Evolutionary conservation across 345 rosid species (phyloP), one percentile per base, ranked within the genome.

Genomic region (Punica granatum): DNA sequence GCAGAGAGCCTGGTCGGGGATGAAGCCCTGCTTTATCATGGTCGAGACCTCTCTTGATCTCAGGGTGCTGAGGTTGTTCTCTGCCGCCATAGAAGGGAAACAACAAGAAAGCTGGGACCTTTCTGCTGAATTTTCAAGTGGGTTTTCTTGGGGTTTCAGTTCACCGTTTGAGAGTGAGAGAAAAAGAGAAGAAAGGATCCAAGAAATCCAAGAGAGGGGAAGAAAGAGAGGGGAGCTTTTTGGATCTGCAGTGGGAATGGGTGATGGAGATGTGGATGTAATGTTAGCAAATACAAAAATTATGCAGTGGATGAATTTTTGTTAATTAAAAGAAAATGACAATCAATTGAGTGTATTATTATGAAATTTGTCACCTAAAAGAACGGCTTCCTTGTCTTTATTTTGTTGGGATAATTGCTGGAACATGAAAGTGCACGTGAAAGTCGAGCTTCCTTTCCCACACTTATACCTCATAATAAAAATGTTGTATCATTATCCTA

Each of bases 11-110:
- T 72, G 75, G 59, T 67, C 58, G 43, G 75, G 75, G 65, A 72
- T 65, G 70, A 72, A 72, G 26, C 75, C 75, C 49, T 72, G 70
- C 66, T 54, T 66, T 44, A 72, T 66, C 75, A 72, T 59, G 34
- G 75, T 61, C 21, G 75, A 72, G 66, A 72, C 70, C 51, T 72
- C 75, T 61, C 65, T 72, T 15, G 73, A 70, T 49, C 68, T 44
- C 16, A 51, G 60, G 37, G 39, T 49, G 31, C 63, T 42, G 35
- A 54, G 63, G 53, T 36, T 53, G 43, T 39, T 56, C 26, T 51
- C 63, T n/a, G 68, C 64, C 3, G 67, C 67, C 72, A 62, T 60
- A 7, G 66, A 34, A 28, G 60, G 8, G 25, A 28, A 26, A 21
- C 10, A 49, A n/a, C 11, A 23, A 56, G 60, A 56, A 56, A 56